These are phyloP conservation scores for Xylaria bambusicola DNA, from an alignment of 495 filamentous ascomycete genomes.

Conservation along the genomic window DNA sequence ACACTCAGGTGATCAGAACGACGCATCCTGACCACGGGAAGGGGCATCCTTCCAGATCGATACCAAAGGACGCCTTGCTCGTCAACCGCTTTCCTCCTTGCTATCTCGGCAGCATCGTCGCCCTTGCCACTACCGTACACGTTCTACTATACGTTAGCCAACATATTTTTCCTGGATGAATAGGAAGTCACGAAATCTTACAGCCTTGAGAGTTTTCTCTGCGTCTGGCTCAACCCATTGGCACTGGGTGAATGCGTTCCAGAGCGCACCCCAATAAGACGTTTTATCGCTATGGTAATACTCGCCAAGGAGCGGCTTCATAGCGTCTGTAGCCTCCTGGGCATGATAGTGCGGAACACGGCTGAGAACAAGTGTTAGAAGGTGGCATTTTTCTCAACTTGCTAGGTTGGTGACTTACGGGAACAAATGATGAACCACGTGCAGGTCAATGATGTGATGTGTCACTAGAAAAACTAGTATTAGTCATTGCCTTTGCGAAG, in stretches of 20 bases:
- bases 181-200: background rate
- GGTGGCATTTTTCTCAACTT: background rate
- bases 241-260: conserved; percentile 1
- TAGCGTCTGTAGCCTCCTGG: conserved; percentile 59
- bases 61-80: background rate
- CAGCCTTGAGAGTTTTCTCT: conserved; percentile 31
- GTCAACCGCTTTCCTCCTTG: background rate
- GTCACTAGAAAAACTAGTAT: conserved; percentile 34
- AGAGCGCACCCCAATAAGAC: background rate
- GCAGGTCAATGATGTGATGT: conserved; percentile 64
- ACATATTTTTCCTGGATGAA: background rate
- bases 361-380: background rate
- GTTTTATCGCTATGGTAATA: conserved; percentile 50
- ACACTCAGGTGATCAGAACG: background rate
- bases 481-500: background rate
- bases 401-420: conserved; percentile 21
- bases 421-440: conserved; percentile 66
- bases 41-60: background rate
- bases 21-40: background rate
- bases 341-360: conserved; percentile 63
- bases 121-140: background rate
- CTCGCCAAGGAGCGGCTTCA: conserved; percentile 56
- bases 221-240: conserved; percentile 5
- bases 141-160: background rate
- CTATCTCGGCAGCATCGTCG: background rate